Evolutionary conservation across 176 grass and related monocot species (phyloP).

Genomic region (Oryza coarctata): DNA sequence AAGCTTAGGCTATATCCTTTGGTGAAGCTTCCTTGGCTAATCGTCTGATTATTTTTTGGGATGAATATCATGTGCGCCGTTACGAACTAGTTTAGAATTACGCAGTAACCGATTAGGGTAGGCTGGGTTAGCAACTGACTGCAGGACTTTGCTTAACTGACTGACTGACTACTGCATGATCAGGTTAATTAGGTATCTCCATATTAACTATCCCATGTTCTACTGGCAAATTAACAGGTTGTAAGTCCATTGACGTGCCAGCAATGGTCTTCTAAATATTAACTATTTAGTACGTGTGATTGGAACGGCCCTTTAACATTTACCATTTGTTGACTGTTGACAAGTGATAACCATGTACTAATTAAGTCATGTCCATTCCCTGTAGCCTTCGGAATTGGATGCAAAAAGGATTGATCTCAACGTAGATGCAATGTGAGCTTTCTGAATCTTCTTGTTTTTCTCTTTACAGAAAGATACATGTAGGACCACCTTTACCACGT

Average conservation of each 20-base stretch:
- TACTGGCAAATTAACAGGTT: background rate
- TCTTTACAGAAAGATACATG: conserved; percentile 33
- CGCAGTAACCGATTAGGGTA: background rate
- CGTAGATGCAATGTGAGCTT: conserved; percentile 20
- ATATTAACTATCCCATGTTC: background rate
- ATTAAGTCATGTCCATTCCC: background rate
- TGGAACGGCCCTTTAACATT: background rate
- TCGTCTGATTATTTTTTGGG: conserved; percentile 4
- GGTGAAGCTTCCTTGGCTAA: conserved; percentile 40
- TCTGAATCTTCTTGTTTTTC: conserved; percentile 21
- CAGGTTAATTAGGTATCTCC: background rate
- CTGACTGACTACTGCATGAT: background rate
- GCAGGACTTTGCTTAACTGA: background rate
- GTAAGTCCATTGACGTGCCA: background rate
- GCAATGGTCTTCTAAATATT: background rate
- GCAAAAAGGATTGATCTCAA: conserved; percentile 2
- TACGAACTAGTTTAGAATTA: background rate
- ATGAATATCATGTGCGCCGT: conserved; percentile 15
- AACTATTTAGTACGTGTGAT: background rate
- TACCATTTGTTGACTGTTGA: background rate
- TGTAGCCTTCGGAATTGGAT: background rate
- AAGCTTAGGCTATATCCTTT: background rate
- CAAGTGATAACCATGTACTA: background rate
- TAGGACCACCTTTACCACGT: conserved; percentile 18
- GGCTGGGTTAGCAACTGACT: too few species aligned